A percentile compares a stretch with the other conserved stretches of the same genome.
Conservation (phyloP, 257 asterid species). For the Solanum tacnaense region DNA sequence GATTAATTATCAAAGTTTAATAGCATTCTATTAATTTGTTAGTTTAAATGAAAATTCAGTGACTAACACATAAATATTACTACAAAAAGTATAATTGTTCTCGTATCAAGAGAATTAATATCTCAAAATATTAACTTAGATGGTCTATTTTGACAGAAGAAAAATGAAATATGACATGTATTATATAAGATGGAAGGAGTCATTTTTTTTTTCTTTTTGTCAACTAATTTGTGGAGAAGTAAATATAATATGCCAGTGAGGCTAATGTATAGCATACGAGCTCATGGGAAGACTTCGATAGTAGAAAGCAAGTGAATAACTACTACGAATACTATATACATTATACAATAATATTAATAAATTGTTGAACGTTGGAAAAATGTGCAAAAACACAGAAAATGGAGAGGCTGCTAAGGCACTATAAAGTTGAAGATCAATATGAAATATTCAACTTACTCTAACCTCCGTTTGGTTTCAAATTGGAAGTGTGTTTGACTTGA, state of each 20-base stretch:
- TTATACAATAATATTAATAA: neutral
- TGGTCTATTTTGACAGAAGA: neutral
- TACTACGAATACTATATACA: neutral
- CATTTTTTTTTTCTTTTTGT: neutral
- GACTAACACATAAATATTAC: neutral
- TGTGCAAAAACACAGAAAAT: neutral
- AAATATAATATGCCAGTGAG: neutral
- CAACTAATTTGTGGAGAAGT: neutral
- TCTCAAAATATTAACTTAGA: neutral
- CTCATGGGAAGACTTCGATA: neutral
- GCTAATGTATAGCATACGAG: neutral
- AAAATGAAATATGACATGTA: neutral
- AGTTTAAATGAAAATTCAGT: neutral
- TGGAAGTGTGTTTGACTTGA: neutral
- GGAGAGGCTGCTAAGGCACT: neutral
- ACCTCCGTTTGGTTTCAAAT: neutral
- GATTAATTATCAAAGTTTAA: neutral
- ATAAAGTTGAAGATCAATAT: neutral
- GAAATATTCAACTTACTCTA: neutral
- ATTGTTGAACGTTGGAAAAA: neutral
- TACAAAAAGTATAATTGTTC: neutral
- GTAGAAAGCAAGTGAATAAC: neutral
- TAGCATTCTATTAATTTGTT: neutral
- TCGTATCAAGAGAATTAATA: neutral
- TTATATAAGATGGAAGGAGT: neutral